Evolutionary conservation across 163 green algal genomes (phyloP), one percentile per base, ranked within the genome.

Genomic region (Chloromonas sp.): DNA sequence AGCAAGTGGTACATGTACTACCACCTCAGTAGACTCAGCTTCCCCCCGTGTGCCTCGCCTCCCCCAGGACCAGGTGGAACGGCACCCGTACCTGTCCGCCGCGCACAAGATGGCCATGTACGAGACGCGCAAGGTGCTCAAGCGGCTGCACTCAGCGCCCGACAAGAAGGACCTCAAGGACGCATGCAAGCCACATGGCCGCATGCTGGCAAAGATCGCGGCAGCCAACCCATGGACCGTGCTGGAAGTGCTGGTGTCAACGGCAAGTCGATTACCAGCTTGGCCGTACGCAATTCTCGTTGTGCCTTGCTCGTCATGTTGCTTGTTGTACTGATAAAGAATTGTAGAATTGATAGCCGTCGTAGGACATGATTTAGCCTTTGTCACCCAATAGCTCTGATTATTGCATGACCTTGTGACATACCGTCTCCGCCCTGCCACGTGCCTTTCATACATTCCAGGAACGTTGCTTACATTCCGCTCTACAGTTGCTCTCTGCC

Each of bases 141-240:
- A 90, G 83, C 88, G 92, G 3, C 85, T 95, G 77, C 91, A 91
- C 78, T 86, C 88, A 58, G 87, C 92, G 15, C 83, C 84, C 57
- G 89, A 91, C 87, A 84, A 85, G 71, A 84, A 85, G 57, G 92
- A 96, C 80, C 89, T 86, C 58, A 93, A 94, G 84, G 84, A 90
- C 61, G 80, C 84, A 5, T 86, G 92, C 82, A 94, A 90, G 86
- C 86, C 88, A 1, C 89, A 95, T 62, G 92, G 88, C 0, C 85
- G 93, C 60, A 89, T 93, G 84, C 83, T 98, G 77, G 93, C 89
- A 83, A 97, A 97, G 85, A 86, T 94, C 11, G 88, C 91, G 3
- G 91, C 95, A 78, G 87, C 91, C 58, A 92, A 93, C 84, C 95
- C 94, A 5, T 58, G 97, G 76, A 84, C 88, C 0, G 92, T 95